Base-by-base conservation (phyloP, 768 basidiomycete species). In the Gloeostereum incarnatum region DNA sequence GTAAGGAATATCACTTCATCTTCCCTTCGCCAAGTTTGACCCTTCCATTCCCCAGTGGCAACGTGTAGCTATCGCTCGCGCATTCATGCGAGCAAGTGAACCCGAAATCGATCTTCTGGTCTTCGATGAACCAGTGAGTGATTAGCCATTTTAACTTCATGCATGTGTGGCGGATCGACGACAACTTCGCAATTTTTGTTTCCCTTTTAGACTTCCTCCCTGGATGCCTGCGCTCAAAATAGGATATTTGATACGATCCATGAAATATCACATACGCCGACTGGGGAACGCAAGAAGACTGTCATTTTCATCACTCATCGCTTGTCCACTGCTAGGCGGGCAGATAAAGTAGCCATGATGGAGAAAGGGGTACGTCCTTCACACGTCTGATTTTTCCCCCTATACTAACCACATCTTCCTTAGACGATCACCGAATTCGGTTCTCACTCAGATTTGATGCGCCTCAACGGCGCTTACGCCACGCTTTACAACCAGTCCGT, bases 281-380 rank as follows among this genome's bases (percentile, higher is more conserved):
- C 65, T 33, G 81, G 78, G 21, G 65, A 70, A 51, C 64, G 65
- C 49, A 66, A 60, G 14, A 86, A 86, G 60, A 83, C 81, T 3
- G 76, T 86, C 45, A 71, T 90, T 24, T 88, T 82, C 59, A 84
- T 89, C 50, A 89, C 87, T 5, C 87, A 90, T 60, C 73, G 83
- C 43, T 70, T 90, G 42, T 77, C 81, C 18, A 83, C 81, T 31
- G 85, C 86, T 14, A 78, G 84, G 3, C 75, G 82, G 30, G 87
- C 87, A 45, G 84, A 90, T 62, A 87, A 86, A 59, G 74, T 88
- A 46, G 85, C 82, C 30, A 82, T 87, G 78, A 85, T 88, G 81
- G 80, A 87, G 49, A 69, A 71, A 49, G 85, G 85, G 57, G 71
- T 73, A 57, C 48, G 60, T 53, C 8, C 19, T 36, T 26, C 42